phyloP scores from a whole-genome alignment of 805 yeast genomes.

The Jamesozyma rosinii region DNA sequence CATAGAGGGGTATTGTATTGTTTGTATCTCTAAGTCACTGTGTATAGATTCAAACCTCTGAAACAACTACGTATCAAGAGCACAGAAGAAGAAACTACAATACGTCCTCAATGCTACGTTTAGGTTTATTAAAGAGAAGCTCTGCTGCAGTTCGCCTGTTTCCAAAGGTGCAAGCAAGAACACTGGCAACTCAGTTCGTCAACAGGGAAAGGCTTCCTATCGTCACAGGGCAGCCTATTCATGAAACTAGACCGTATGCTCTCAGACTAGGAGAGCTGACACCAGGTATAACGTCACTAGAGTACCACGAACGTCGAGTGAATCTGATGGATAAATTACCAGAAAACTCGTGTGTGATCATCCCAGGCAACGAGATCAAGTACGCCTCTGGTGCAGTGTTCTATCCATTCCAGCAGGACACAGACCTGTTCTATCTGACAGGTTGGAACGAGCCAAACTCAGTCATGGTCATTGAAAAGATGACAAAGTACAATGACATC shows the following conservation, averaged over 20 bases:
- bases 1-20: no score
- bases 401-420: conserved; percentile 86
- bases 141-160: no score
- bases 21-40: no score
- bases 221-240: conserved; percentile 75
- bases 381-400: conserved; percentile 88
- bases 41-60: no score
- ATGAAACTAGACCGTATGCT: conserved; percentile 74
- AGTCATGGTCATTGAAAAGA: conserved; percentile 56
- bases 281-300: conserved; percentile 77
- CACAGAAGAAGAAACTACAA: no score
- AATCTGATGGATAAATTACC: conserved; percentile 51
- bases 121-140: no score
- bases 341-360: conserved; percentile 49
- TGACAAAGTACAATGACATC: conserved; percentile 42
- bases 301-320: conserved; percentile 65
- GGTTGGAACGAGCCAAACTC: conserved; percentile 92
- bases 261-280: conserved; percentile 73
- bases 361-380: conserved; percentile 63
- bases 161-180: not conserved
- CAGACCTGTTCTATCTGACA: conserved; percentile 74
- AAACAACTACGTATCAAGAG: no score
- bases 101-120: no score
- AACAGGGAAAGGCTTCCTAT: conserved; percentile 20
- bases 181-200: not conserved